phyloP scores from a whole-genome alignment of 352 stramenopile species.

The Globisporangium mamillatum region DNA sequence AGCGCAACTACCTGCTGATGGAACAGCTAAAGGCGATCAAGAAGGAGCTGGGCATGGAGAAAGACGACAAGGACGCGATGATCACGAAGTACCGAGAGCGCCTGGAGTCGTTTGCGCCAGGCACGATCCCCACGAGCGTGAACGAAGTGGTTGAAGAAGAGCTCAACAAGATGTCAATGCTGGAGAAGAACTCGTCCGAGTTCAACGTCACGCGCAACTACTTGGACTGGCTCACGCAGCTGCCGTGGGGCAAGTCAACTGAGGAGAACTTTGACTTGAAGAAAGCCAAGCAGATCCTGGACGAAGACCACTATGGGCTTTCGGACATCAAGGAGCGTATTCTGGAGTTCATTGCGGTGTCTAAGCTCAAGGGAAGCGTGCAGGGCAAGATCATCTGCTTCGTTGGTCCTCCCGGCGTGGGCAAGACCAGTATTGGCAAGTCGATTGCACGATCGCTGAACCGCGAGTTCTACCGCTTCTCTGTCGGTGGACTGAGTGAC shows the following conservation, averaged over 20 bases:
- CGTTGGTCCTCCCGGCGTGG: slow-evolving; percentile 92
- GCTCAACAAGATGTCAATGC: slow-evolving; percentile 95
- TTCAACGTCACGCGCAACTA: slow-evolving; percentile 99
- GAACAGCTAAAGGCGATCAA: slow-evolving; percentile 99
- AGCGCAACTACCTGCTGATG: slow-evolving; percentile 97
- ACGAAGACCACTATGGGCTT: slow-evolving; percentile 98
- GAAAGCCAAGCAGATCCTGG: slow-evolving; percentile 90
- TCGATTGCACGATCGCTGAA: slow-evolving; percentile 96
- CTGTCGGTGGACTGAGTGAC: slow-evolving; percentile 95
- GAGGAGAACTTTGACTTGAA: slow-evolving; percentile 97
- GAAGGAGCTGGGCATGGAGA: slow-evolving; percentile 99
- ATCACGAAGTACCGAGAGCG: slow-evolving; percentile 95
- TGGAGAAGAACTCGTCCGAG: slow-evolving; percentile 98
- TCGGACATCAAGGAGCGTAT: slow-evolving; percentile 99
- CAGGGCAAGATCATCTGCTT: slow-evolving; percentile 99
- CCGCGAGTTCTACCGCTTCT: slow-evolving; percentile 98
- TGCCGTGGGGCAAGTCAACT: slow-evolving; percentile 96
- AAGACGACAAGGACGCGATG: slow-evolving; percentile 98
- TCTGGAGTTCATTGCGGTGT: slow-evolving; percentile 98
- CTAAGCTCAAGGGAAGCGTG: slow-evolving; percentile 94
- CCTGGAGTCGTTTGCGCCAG: slow-evolving; percentile 53
- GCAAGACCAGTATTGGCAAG: slow-evolving; percentile 95
- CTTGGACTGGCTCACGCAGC: slow-evolving; percentile 96
- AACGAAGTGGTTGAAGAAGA: slow-evolving; percentile 97
- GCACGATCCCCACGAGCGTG: slow-evolving; percentile 71